Base-by-base conservation (phyloP, 495 filamentous ascomycete species). In the Pseudomonodictys pantanalensis region DNA sequence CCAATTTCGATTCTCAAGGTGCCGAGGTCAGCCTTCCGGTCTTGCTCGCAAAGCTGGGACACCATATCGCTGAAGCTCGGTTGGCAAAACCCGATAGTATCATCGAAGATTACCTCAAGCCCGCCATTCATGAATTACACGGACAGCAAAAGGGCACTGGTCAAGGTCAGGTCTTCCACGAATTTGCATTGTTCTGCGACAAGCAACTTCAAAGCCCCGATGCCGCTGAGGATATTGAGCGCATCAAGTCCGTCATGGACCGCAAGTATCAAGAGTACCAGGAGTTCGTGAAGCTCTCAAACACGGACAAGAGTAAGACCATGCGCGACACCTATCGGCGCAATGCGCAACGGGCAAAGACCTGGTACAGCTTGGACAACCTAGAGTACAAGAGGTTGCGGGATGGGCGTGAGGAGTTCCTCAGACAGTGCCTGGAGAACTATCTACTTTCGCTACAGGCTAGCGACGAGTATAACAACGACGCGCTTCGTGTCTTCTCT, bases 161-260 rank as follows among this genome's bases (percentile, higher is more conserved):
- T 51, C 89, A 92, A 6, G 91, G 92, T 5, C 80, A 88, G 65
- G 95, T 97, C 8, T 97, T 88, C 65, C 90, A 97, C 69, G 88
- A 93, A 60, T 97, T 96, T 71, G 93, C 93, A 51, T 82, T 83
- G 51, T 99, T 97, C 66, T 99, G 93, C 69, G 92, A 99, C 69
- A 84, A 87, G 62, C 93, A 97, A 68, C 76, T 97, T 11, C 84
- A 95, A 57, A 92, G 91, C 68, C 81, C 84, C 1, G 90, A 92
- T 50, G 83, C 85, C 49, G 73, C 90, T 18, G 91, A 96, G 68
- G 93, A 99, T 60, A 84, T 95, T 58, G 80, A 84, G 42, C 86
- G 93, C 12, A 79, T 96, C 32, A 78, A 89, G 66, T 89, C 84
- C 63, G 77, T 97, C 24, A 86, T 86, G 62, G 79, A 90, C 62